Base-by-base conservation (phyloP, 2,329 filamentous ascomycete species). In the Exophiala dermatitidis region DNA sequence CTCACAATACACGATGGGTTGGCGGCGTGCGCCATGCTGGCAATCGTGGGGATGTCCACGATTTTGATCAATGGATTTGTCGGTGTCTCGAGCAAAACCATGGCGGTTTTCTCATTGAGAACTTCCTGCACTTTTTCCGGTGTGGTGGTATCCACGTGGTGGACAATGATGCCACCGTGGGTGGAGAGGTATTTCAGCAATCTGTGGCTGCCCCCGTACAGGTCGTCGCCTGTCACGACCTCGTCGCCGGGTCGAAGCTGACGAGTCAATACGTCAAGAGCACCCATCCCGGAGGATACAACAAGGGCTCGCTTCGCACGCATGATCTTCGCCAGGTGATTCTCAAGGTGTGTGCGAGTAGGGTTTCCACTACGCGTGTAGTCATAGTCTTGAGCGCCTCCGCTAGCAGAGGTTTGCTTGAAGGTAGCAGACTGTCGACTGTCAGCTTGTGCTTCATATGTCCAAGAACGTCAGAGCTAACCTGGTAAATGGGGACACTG, bases 51-150 rank as follows among this genome's bases (percentile, higher is more conserved):
- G 55, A 98, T 86, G 68, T 98, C 93, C 64, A 94, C 90, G 63
- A 98, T 90, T 74, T 98, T 98, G 77, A 98, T 97, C 46, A 98
- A 75, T 4, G 93, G 94, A 72, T 98, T 98, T 30, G 93, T 98
- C 1, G 94, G 93, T 0, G 90, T 95, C 72, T 98, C 93, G 28
- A 98, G 81, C 36, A 98, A 77, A 0, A 98, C 89, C 88, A 98
- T 95, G 62, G 90, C 82, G 0, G 93, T 98, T 75, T 93, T 95
- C 48, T 78, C 73, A 47, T 77, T 85, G 47, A 97, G 71, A 3
- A 85, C 82, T 9, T 77, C 74, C 62, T 76, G 75, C 38, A 97
- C 88, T 40, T 77, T 79, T 36, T 86, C 83, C 12, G 86, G 78
- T 43, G 82, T 76, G 36, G 93, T 98, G 6, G 93, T 96, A 72